Evolutionary conservation across 2,329 filamentous ascomycete species (phyloP).

Genomic region (Colletotrichum truncatum): DNA sequence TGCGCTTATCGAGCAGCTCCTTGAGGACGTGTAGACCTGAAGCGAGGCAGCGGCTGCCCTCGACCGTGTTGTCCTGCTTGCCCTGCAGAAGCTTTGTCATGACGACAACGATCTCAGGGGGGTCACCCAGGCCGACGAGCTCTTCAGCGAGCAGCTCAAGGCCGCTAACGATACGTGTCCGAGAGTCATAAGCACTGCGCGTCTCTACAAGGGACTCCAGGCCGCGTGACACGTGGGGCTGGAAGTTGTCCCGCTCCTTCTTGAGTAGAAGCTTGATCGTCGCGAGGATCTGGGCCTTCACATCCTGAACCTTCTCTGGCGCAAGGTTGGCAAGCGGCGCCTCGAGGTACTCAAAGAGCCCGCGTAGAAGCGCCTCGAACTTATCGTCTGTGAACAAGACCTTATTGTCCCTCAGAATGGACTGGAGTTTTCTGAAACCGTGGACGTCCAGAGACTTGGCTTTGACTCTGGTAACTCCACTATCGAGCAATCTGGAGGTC

Average conservation of each 20-base stretch:
- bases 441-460: slow-evolving; percentile 80
- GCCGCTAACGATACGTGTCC: slow-evolving; percentile 77
- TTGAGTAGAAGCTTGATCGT: slow-evolving; percentile 79
- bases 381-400: slow-evolving; percentile 72
- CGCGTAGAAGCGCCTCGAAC: slow-evolving; percentile 73
- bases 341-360: slow-evolving; percentile 78
- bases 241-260: slow-evolving; percentile 71
- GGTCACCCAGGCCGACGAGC: slow-evolving; percentile 72
- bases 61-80: slow-evolving; percentile 50
- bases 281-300: slow-evolving; percentile 78
- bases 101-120: slow-evolving; percentile 66
- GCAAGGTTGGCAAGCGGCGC: slow-evolving; percentile 63
- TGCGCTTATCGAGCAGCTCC: slow-evolving; percentile 62
- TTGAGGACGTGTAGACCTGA: slow-evolving; percentile 73
- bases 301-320: slow-evolving; percentile 73
- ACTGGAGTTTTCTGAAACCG: slow-evolving; percentile 81
- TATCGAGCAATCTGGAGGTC: slow-evolving; percentile 72
- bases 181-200: slow-evolving; percentile 72
- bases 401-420: slow-evolving; percentile 73
- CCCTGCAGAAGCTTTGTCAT: slow-evolving; percentile 59
- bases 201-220: slow-evolving; percentile 74
- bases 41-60: slow-evolving; percentile 62
- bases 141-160: slow-evolving; percentile 79
- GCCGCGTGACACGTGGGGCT: slow-evolving; percentile 72
- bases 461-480: slow-evolving; percentile 78